Base-by-base conservation (phyloP, 2,329 filamentous ascomycete species). In the Cordyceps cateniannulata region DNA sequence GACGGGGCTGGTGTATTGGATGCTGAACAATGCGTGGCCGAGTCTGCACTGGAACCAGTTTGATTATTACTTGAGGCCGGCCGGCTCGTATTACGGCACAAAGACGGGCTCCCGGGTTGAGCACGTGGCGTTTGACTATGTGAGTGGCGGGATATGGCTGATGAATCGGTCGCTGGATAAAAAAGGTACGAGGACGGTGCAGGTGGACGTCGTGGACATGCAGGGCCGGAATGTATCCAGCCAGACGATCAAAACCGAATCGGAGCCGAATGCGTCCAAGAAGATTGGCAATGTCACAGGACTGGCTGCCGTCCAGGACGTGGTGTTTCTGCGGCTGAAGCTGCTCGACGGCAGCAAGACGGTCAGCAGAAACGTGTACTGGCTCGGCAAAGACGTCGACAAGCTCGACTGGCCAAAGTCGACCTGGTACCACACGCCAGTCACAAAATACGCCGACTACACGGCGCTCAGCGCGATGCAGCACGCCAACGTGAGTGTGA, bases 21-120 rank as follows among this genome's bases (percentile, higher is more conserved):
- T 88, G 85, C 69, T 87, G 58, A 86, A 86, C 64, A 80, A 80
- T 50, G 85, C 85, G 0, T 88, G 85, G 84, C 85, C 85, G 0
- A 81, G 78, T 59, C 71, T 88, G 29, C 85, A 87, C 66, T 88
- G 85, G 85, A 83, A 84, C 58, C 70, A 86, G 6, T 86, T 86
- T 67, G 85, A 87, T 65, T 84, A 84, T 68, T 87, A 87, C 63
- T 70, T 86, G 45, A 80, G 79, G 24, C 79, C 84, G 0, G 80
- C 77, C 0, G 85, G 83, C 0, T 77, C 81, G 0, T 87, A 84
- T 63, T 87, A 81, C 62, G 85, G 85, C 3, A 77, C 79, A 18
- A 86, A 87, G 68, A 69, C 77, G 0, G 83, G 75, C 0, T 69
- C 70, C 1, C 72, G 81, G 0, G 20, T 70, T 1, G 83, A 87